Percentiles rank a stretch among this genome's conserved stretches.
Evolutionary conservation across 805 yeast species (phyloP).

Genomic region (Isabelozyma heimii): DNA sequence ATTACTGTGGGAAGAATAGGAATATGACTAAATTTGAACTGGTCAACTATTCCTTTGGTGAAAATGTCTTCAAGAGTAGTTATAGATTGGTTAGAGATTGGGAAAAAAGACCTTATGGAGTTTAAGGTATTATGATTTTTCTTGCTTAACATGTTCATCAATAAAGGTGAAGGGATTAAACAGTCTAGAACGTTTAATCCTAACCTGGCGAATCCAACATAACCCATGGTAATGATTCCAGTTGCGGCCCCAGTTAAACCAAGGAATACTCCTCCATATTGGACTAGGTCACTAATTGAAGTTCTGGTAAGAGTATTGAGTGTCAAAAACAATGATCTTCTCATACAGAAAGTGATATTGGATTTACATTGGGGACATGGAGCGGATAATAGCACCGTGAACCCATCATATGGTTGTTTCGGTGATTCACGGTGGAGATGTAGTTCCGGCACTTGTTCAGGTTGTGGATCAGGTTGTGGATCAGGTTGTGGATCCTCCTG

Average conservation of each 20-base stretch:
- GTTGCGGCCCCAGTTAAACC: constrained; percentile 39
- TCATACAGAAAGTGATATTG: constrained; percentile 30
- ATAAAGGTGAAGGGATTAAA: constrained; percentile 30
- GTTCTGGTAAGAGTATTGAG: constrained; percentile 13
- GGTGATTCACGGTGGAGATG: background rate
- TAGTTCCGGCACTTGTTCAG: background rate
- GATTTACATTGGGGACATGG: constrained; percentile 43
- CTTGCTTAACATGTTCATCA: constrained; percentile 22
- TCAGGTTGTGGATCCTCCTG: too few relatives aligned
- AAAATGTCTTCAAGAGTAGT: constrained; percentile 29
- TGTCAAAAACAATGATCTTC: constrained; percentile 22
- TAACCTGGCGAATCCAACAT: constrained; percentile 34
- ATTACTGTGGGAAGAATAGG: constrained; percentile 38
- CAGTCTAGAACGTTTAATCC: constrained; percentile 38
- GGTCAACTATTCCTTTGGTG: constrained; percentile 29
- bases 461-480: background rate
- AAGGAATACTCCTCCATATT: constrained; percentile 29
- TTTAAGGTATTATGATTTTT: background rate
- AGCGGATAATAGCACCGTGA: constrained; percentile 18
- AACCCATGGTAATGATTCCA: constrained; percentile 38
- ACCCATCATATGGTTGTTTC: background rate
- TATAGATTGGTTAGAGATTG: constrained; percentile 1
- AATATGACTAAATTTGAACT: constrained; percentile 33
- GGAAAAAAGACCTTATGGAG: background rate
- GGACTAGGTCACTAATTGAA: constrained; percentile 17